Evolutionary conservation across 176 grass and related monocot genomes (phyloP), one percentile per base, ranked within the genome.

Genomic region (Eleusine coracana): DNA sequence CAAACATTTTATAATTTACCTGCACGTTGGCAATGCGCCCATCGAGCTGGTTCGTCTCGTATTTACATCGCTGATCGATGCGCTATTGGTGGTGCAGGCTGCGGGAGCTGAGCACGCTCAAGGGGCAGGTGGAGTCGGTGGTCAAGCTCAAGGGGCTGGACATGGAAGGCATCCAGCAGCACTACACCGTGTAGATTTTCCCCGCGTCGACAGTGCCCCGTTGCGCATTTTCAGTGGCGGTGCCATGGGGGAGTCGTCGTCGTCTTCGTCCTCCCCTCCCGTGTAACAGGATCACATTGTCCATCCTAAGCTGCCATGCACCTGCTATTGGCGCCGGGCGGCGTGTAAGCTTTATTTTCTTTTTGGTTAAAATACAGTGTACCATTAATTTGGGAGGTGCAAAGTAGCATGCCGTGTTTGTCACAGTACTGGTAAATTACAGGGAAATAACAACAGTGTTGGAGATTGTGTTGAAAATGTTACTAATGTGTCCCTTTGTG

Each of bases 61-160:
- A 45, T 45, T 10, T 50, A 3, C 48, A 50, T 50, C 12, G 12
- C 48, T 50, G 48, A 50, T 50, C 6, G 41, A 42, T 42, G 41
- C 41, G 31, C 31, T 2, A 34, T 34, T 45, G 42, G 12, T 50
- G 48, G 13, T 50, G 11, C 42, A 96, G 96, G 92, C 80, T 98
- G 14, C 78, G 96, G 8, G 96, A 98, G 83, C 83, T 93, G 42
- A 41, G 59, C 41, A 93, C 93, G 61, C 67, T 98, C 71, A 98
- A 92, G 82, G 93, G 93, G 0, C 89, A 83, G 74, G 58, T 98
- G 1, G 96, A 95, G 59, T 90, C 89, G 5, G 85, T 92, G 7
- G 91, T 85, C 25, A 93, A 92, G 93, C 91, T 98, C 52, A 95
- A 93, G 72, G 93, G 96, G 21, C 83, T 98, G 20, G 89, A 98